Base-by-base conservation (phyloP, 139 green algal genomes). In the Chlorella sp. region DNA sequence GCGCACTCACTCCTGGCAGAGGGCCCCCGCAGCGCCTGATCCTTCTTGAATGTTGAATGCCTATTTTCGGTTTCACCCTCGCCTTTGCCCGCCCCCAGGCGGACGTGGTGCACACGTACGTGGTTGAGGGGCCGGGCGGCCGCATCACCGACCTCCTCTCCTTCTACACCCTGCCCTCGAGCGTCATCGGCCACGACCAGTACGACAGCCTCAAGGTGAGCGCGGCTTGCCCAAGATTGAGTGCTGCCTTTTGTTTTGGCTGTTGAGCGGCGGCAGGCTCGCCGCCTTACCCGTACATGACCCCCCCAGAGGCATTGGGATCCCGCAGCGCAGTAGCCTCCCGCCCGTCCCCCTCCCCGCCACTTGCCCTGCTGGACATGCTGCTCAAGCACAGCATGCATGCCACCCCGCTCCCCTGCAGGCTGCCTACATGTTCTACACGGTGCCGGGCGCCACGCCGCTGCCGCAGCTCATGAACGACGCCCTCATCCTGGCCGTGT, bases 351-450 rank as follows among this genome's bases (percentile, higher is more conserved):
- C n/a, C n/a, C n/a, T n/a, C n/a, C n/a, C n/a, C n/a, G n/a, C n/a
- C n/a, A n/a, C n/a, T n/a, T n/a, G n/a, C n/a, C n/a, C n/a, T n/a
- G n/a, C n/a, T n/a, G n/a, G n/a, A n/a, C n/a, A n/a, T n/a, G n/a
- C n/a, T n/a, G n/a, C n/a, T n/a, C n/a, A n/a, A n/a, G n/a, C n/a
- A n/a, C n/a, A n/a, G n/a, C n/a, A n/a, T n/a, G n/a, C n/a, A n/a
- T n/a, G 7, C 46, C 7, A 17, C 11, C 46, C 46, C 46, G 8
- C 46, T 54, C 16, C 77, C 82, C 30, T 34, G 34, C 46, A 81
- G 26, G 97, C 97, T 1, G 97, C 97, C 17, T 99, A 98, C 91
- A 96, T 95, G 88, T 99, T 96, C 90, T 99, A 99, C 91, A 98
- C 96, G 81, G 92, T 94, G 67, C 72, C 89, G 9, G 82, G 56